A percentile compares a stretch with the other conserved stretches of the same genome.
phyloP scores from a whole-genome alignment of 2,329 filamentous ascomycete species.

The Aspergillus flavus region DNA sequence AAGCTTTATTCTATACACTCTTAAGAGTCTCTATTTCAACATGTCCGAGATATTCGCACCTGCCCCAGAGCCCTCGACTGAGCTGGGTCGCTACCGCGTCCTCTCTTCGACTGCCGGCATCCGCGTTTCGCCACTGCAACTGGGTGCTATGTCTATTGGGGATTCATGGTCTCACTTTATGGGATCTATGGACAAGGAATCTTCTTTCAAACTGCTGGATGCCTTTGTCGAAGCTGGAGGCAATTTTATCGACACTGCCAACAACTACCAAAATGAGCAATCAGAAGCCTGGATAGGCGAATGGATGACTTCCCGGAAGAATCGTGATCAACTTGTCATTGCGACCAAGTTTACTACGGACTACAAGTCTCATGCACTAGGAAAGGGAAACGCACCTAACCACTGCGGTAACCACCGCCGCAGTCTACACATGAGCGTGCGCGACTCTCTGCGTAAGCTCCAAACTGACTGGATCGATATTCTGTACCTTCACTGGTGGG shows the following conservation, averaged over 20 bases:
- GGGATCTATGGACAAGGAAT: conserved; percentile 66
- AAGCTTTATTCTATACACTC: background rate
- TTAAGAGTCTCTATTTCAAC: conserved; percentile 8
- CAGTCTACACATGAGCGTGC: conserved; percentile 47
- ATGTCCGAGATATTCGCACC: conserved; percentile 37
- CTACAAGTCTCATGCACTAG: conserved; percentile 58
- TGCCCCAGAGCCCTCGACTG: conserved; percentile 58
- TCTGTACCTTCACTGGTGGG: conserved; percentile 60
- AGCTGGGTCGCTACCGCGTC: conserved; percentile 66
- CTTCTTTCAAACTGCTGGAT: conserved; percentile 66
- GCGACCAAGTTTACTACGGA: conserved; percentile 65
- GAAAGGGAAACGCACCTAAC: conserved; percentile 35
- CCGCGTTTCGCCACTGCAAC: conserved; percentile 65
- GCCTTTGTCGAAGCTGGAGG: conserved; percentile 67
- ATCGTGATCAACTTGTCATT: conserved; percentile 69
- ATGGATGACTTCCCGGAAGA: conserved; percentile 68
- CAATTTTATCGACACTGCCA: conserved; percentile 74
- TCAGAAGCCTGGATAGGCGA: conserved; percentile 69
- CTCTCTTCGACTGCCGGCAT: conserved; percentile 67
- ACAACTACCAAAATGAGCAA: conserved; percentile 68
- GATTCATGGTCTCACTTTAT: conserved; percentile 53
- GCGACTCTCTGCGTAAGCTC: conserved; percentile 51
- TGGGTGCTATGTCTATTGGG: conserved; percentile 44
- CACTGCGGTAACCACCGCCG: conserved; percentile 48
- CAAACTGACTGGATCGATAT: conserved; percentile 58